These are phyloP conservation scores for Colletotrichum sojae DNA, from an alignment of 2,329 filamentous ascomycete genomes.

Conservation along the genomic window DNA sequence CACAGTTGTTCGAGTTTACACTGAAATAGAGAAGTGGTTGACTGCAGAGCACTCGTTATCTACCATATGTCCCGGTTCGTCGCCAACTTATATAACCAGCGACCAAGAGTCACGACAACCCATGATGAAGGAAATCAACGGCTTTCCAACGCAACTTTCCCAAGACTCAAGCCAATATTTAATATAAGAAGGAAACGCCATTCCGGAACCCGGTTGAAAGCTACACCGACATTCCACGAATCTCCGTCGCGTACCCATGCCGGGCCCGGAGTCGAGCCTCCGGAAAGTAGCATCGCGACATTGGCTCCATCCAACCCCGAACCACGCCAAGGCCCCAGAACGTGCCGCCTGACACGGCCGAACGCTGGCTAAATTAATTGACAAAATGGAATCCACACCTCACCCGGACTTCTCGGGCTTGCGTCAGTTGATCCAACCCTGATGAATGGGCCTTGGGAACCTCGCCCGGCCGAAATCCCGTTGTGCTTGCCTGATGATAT, in stretches of 20 bases:
- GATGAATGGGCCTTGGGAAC: neutral
- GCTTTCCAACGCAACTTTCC: neutral
- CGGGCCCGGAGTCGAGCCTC: constrained; percentile 11
- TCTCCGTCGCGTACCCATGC: constrained; percentile 7
- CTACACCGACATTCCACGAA: constrained; percentile 21
- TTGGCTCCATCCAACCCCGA: neutral
- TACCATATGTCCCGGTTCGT: neutral
- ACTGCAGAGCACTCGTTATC: too few species aligned
- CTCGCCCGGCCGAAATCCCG: neutral
- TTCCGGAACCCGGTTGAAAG: neutral
- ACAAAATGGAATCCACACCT: neutral
- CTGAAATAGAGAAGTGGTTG: neutral
- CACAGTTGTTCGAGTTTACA: neutral
- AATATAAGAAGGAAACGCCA: neutral
- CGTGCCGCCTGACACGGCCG: neutral
- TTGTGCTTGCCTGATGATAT: neutral
- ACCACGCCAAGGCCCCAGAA: neutral
- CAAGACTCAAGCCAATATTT: neutral
- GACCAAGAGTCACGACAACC: neutral
- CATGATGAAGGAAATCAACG: neutral
- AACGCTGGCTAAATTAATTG: neutral
- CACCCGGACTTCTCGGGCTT: neutral
- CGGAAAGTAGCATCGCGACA: constrained; percentile 5
- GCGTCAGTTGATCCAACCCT: neutral
- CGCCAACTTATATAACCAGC: neutral